phyloP scores from a whole-genome alignment of 192 early-diverging fungal species.

The Gaertneriomyces sp. region DNA sequence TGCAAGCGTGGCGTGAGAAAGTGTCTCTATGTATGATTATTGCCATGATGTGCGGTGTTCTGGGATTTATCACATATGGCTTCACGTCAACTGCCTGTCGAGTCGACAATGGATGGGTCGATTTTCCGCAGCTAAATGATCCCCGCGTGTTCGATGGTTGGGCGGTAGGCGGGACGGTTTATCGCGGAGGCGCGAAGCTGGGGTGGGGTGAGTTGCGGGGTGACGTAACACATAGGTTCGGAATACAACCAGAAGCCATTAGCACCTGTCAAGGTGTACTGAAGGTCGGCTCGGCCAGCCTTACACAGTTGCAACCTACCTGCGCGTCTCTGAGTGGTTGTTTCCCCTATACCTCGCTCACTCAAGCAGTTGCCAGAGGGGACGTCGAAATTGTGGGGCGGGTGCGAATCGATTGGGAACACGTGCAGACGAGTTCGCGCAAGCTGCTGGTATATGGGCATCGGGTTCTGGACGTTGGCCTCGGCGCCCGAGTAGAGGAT shows the following conservation, averaged over 20 bases:
- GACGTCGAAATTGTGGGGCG: conserved; percentile 11
- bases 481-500: conserved; percentile 13
- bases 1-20: conserved; percentile 94
- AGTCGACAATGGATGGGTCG: conserved; percentile 27
- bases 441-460: conserved; percentile 35
- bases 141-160: too few relatives aligned
- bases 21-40: conserved; percentile 86
- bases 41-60: conserved; percentile 60
- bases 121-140: too few relatives aligned
- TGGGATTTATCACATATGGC: conserved; percentile 52
- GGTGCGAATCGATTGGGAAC: conserved; percentile 34
- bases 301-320: background rate
- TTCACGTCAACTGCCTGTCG: conserved; percentile 29
- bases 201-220: conserved; percentile 6
- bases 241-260: background rate
- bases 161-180: conserved; percentile 11
- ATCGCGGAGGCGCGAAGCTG: conserved; percentile 27
- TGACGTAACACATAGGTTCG: conserved; percentile 35
- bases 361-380: background rate
- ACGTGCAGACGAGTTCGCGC: conserved; percentile 11
- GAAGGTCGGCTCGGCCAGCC: background rate
- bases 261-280: conserved; percentile 16
- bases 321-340: conserved; percentile 24
- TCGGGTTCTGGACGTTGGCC: conserved; percentile 40
- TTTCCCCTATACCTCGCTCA: conserved; percentile 16